phyloP scores from a whole-genome alignment of 1,284 basidiomycete genomes.

The Kalmanozyma brasiliensis region DNA sequence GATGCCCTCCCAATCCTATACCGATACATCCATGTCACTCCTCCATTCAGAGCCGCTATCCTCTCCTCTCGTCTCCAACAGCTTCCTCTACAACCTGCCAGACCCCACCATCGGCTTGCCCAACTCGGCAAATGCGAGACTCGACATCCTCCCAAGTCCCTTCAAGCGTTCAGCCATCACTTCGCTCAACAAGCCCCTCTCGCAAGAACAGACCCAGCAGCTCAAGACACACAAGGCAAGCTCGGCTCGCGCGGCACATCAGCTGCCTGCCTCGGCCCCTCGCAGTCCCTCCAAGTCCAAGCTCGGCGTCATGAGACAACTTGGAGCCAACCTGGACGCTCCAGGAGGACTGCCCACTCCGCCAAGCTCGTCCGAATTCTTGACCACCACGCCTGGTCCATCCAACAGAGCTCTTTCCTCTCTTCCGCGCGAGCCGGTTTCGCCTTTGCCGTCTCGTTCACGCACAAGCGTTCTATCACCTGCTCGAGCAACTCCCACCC shows the following conservation, averaged over 20 bases:
- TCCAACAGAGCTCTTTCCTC: constrained; percentile 16
- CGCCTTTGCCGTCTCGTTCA: constrained; percentile 38
- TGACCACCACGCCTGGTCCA: constrained; percentile 27
- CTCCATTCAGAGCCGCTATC: constrained; percentile 23
- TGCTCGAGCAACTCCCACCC: constrained; percentile 16
- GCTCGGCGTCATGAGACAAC: constrained; percentile 3
- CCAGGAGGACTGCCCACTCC: constrained; percentile 43
- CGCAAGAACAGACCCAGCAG: constrained; percentile 27
- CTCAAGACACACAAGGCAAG: constrained; percentile 15
- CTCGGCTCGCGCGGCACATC: constrained; percentile 2
- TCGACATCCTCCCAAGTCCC: constrained; percentile 19
- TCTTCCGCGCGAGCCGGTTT: constrained; percentile 32
- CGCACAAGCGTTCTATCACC: constrained; percentile 19
- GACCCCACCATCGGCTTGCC: constrained; percentile 37
- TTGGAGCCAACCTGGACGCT: constrained; percentile 22
- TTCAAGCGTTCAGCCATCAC: constrained; percentile 24
- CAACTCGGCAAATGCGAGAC: not conserved
- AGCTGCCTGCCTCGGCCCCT: constrained; percentile 5
- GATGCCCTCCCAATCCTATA: constrained; percentile 11
- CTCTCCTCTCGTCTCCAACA: constrained; percentile 38
- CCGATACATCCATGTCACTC: constrained; percentile 16
- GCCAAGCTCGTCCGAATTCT: constrained; percentile 34
- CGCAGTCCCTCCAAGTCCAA: constrained; percentile 11
- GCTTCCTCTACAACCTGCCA: constrained; percentile 46
- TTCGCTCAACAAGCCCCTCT: constrained; percentile 38